Base-by-base conservation (phyloP, 768 basidiomycete species). In the Pisolithus tinctorius region DNA sequence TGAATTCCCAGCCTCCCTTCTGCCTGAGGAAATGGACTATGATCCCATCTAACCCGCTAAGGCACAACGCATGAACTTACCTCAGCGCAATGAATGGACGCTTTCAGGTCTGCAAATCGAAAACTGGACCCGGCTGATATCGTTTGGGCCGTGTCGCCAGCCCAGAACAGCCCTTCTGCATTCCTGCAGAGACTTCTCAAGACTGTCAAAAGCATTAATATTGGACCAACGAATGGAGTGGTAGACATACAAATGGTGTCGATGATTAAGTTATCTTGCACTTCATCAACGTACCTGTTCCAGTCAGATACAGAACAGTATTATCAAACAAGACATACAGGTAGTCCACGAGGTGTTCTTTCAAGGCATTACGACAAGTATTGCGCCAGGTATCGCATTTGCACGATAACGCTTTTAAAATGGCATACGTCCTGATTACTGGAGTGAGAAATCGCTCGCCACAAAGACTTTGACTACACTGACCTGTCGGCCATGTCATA, bases 101-200 rank as follows among this genome's bases (percentile, higher is more conserved):
- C 75, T 58, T 80, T 85, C 34, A 87, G 63, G 38, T 84, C 82
- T 48, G 81, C 70, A 62, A 87, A 86, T 6, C 79, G 68, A 58
- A 87, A 87, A 0, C 82, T 74, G 57, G 81, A 83, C 1, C 85
- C 85, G 1, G 77, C 73, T 4, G 82, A 78, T 36, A 87, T 86
- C 0, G 84, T 83, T 57, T 87, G 84, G 0, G 85, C 85, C 0
- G 84, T 86, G 60, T 87, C 85, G 0, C 85, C 85, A 1, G 83
- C 84, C 81, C 82, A 85, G 55, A 86, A 81, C 16, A 84, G 61
- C 0, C 84, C 83, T 47, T 82, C 66, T 0, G 76, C 71, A 58
- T 84, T 84, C 5, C 65, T 65, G 55, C 81, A 84, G 17, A 86
- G 57, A 1, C 67, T 68, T 20, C 82, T 68, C n/a, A 86, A 62